Evolutionary conservation across 352 stramenopile genomes (phyloP).

Genomic region (Globisporangium abappressorium): DNA sequence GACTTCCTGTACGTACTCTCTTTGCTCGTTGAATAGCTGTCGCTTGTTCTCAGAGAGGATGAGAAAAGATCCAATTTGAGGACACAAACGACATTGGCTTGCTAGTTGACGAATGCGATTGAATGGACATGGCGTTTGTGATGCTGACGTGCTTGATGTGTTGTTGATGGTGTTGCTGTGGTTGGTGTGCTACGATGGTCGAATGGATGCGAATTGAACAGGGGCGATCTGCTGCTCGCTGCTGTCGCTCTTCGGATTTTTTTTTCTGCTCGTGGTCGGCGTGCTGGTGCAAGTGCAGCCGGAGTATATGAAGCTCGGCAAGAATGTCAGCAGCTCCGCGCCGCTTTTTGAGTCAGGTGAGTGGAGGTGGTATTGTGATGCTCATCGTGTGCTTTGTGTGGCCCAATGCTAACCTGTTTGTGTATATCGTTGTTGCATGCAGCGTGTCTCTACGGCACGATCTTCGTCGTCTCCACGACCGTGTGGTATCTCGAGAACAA

Average conservation of each 20-base stretch:
- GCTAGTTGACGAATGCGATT: not conserved
- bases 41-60: not conserved
- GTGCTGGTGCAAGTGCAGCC: conserved; percentile 74
- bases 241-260: conserved; percentile 66
- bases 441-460: conserved; percentile 66
- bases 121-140: not conserved
- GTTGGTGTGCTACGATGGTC: not conserved
- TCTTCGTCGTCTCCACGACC: conserved; percentile 66
- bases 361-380: not conserved
- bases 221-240: conserved; percentile 74
- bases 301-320: conserved; percentile 83
- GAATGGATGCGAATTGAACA: conserved; percentile 15
- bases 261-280: conserved; percentile 70
- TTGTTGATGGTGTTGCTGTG: not conserved
- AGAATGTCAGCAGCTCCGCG: conserved; percentile 54
- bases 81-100: not conserved
- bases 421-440: not conserved
- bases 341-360: conserved; percentile 66
- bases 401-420: not conserved
- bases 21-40: not conserved
- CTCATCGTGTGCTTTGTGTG: not conserved
- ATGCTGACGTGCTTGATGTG: not conserved
- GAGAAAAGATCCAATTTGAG: conserved; percentile 7
- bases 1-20: conserved; percentile 30
- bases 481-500: conserved; percentile 71